These are phyloP conservation scores for Penicillium parvum DNA, from an alignment of 495 filamentous ascomycete species.

Conservation along the genomic window DNA sequence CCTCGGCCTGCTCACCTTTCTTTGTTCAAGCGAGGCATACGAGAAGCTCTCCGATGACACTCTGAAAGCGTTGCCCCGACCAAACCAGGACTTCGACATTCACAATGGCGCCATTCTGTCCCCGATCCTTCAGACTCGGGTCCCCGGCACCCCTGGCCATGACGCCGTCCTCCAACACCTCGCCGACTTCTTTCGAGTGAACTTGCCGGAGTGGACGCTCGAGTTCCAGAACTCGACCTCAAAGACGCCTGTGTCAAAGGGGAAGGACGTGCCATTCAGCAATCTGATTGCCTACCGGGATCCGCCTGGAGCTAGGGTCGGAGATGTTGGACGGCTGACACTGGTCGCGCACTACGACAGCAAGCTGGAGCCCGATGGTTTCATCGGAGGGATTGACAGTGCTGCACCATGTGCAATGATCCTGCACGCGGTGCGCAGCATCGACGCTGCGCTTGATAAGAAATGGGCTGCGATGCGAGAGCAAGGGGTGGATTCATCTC, in stretches of 20 bases:
- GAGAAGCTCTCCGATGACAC: conserved; percentile 67
- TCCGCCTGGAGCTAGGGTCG: conserved; percentile 70
- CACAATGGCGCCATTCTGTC: conserved; percentile 68
- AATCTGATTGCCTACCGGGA: conserved; percentile 89
- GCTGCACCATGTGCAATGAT: conserved; percentile 91
- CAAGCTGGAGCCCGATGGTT: conserved; percentile 74
- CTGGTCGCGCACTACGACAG: conserved; percentile 95
- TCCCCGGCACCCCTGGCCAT: conserved; percentile 81
- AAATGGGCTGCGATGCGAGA: conserved; percentile 73
- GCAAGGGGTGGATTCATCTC: conserved; percentile 42
- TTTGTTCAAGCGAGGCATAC: conserved; percentile 53
- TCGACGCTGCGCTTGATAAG: conserved; percentile 72
- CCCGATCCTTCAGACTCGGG: conserved; percentile 85
- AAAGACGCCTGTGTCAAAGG: conserved; percentile 67
- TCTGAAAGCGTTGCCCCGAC: conserved; percentile 61
- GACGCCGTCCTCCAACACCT: conserved; percentile 74
- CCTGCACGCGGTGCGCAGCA: conserved; percentile 73
- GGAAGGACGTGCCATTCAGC: conserved; percentile 68
- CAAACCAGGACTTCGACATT: conserved; percentile 77
- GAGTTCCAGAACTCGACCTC: conserved; percentile 82
- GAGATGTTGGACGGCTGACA: conserved; percentile 74
- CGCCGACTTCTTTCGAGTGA: conserved; percentile 65
- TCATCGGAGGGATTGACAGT: conserved; percentile 91
- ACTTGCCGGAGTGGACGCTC: conserved; percentile 75
- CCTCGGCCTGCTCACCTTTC: conserved; percentile 24